Percentiles rank a stretch among this genome's conserved stretches.
phyloP scores from a whole-genome alignment of 768 basidiomycete genomes.

The Mycena galericulata region DNA sequence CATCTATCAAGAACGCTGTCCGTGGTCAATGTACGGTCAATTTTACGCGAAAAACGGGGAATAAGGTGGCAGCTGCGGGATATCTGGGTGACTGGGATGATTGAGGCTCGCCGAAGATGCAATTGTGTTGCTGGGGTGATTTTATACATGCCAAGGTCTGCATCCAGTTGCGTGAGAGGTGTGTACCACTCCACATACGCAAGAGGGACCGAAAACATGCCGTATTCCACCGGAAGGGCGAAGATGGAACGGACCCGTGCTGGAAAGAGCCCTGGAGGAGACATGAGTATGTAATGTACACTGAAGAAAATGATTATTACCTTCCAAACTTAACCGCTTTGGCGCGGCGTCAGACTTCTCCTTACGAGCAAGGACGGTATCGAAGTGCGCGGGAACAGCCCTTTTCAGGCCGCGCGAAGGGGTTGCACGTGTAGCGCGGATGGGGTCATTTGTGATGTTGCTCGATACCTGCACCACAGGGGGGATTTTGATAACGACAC shows the following conservation, averaged over 20 bases:
- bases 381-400: slow-evolving; percentile 8
- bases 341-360: background rate
- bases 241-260: slow-evolving; percentile 6
- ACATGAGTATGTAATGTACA: background rate
- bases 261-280: background rate
- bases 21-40: slow-evolving; percentile 5
- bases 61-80: slow-evolving; percentile 15
- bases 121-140: background rate
- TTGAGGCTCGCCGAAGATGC: slow-evolving; percentile 8
- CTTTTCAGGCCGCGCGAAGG: slow-evolving; percentile 1
- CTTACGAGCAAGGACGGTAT: slow-evolving; percentile 12
- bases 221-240: slow-evolving; percentile 11
- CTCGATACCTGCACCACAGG: background rate
- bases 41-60: background rate
- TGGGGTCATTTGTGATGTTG: background rate
- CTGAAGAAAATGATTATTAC: background rate
- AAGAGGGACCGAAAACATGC: background rate
- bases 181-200: slow-evolving; percentile 20
- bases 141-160: slow-evolving; percentile 18
- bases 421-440: background rate
- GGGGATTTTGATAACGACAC: slow-evolving; percentile 4
- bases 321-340: background rate
- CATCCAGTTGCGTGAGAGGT: slow-evolving; percentile 5
- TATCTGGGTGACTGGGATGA: slow-evolving; percentile 12
- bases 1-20: slow-evolving; percentile 12